phyloP scores from a whole-genome alignment of 805 yeast genomes.

The Pichia cephalocereana region DNA sequence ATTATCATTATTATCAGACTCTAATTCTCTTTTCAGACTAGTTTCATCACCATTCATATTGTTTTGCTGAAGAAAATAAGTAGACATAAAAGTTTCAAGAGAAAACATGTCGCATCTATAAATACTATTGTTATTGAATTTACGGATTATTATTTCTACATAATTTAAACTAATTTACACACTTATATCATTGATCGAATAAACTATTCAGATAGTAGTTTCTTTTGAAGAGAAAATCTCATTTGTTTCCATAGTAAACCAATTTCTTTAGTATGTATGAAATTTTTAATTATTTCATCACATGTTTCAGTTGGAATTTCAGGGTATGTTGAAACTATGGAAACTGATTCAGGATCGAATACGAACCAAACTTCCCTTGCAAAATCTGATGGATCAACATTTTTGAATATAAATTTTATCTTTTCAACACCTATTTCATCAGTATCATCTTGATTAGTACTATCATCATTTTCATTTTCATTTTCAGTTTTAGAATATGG shows the following conservation, averaged over 20 bases:
- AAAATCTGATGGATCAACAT: slow-evolving; percentile 37
- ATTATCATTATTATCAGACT: background rate
- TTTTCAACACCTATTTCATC: slow-evolving; percentile 7
- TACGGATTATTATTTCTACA: background rate
- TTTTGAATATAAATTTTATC: slow-evolving; percentile 34
- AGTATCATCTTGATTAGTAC: too few relatives aligned
- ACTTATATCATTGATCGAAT: too few relatives aligned
- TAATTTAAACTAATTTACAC: background rate
- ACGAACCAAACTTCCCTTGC: slow-evolving; percentile 36
- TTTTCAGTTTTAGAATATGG: background rate
- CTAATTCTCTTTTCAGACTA: background rate
- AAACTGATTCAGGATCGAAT: slow-evolving; percentile 30
- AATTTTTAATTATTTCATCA: slow-evolving; percentile 3
- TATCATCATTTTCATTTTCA: slow-evolving; percentile 17
- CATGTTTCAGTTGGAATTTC: background rate
- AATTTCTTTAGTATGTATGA: slow-evolving; percentile 22
- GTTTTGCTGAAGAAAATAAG: too few relatives aligned
- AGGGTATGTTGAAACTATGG: slow-evolving; percentile 30
- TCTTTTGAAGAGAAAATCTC: slow-evolving; percentile 17
- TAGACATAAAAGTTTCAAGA: too few relatives aligned
- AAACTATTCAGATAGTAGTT: slow-evolving; percentile 1
- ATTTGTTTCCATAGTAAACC: slow-evolving; percentile 27
- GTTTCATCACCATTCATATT: background rate
- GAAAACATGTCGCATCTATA: too few relatives aligned
- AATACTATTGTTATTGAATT: too few relatives aligned